Conservation (phyloP, 371 early-diverging fungal genomes). For the Dichotomocladium elegans region DNA sequence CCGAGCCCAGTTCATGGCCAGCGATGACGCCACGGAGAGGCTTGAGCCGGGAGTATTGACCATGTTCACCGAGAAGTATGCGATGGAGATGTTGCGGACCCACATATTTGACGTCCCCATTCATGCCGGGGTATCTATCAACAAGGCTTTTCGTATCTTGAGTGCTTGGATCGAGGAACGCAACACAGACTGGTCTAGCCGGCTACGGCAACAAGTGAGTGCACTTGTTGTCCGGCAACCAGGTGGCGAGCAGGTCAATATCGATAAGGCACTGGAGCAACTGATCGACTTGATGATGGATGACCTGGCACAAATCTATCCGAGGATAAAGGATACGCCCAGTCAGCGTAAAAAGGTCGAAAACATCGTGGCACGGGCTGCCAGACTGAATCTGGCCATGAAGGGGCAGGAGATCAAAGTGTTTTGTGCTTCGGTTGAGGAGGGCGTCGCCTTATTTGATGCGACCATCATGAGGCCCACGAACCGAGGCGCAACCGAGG, state of each 20-base stretch:
- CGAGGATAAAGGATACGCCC: slow-evolving; percentile 16
- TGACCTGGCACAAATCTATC: slow-evolving; percentile 23
- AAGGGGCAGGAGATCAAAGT: slow-evolving; percentile 28
- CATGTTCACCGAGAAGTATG: slow-evolving; percentile 37
- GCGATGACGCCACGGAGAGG: slow-evolving; percentile 7
- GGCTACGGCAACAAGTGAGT: slow-evolving; percentile 38
- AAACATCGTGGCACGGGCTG: slow-evolving; percentile 16
- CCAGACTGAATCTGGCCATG: slow-evolving; percentile 22
- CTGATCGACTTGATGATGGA: slow-evolving; percentile 18
- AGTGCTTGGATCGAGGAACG: slow-evolving; percentile 30
- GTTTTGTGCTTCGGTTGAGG: background rate
- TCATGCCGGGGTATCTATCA: slow-evolving; percentile 39
- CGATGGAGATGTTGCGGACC: slow-evolving; percentile 19
- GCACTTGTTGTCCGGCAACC: slow-evolving; percentile 36
- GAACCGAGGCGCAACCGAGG: slow-evolving; percentile 18
- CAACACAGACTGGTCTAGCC: slow-evolving; percentile 36
- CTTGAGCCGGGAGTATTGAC: slow-evolving; percentile 34
- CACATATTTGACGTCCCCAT: slow-evolving; percentile 34
- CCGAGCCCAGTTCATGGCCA: slow-evolving; percentile 5
- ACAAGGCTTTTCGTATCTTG: slow-evolving; percentile 28
- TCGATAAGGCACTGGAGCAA: slow-evolving; percentile 16
- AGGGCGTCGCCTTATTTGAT: slow-evolving; percentile 13
- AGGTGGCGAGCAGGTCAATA: slow-evolving; percentile 17
- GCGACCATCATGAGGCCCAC: slow-evolving; percentile 12
- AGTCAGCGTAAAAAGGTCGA: slow-evolving; percentile 32